Conservation (phyloP, 192 early-diverging fungal genomes). For the Coemansia sp. region DNA sequence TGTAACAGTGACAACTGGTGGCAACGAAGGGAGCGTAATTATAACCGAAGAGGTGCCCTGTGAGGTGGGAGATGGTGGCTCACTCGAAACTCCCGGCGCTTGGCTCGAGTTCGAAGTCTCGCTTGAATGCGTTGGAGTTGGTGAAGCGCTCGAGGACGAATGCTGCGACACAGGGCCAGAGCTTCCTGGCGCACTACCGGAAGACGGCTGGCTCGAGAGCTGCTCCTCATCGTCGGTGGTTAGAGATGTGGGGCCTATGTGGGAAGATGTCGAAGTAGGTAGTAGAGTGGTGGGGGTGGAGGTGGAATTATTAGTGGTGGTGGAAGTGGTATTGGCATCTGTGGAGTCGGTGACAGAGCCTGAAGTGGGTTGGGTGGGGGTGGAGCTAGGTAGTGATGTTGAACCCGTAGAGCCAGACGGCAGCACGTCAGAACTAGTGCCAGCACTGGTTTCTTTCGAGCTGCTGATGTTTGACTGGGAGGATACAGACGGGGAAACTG, state of each 20-base stretch:
- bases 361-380: not conserved
- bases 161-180: not conserved
- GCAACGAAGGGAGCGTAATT: not conserved
- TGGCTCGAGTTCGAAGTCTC: not conserved
- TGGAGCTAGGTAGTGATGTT: not conserved
- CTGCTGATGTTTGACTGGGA: not conserved
- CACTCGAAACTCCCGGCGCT: not conserved
- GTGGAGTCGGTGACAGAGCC: not conserved
- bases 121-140: not conserved
- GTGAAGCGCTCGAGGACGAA: not conserved
- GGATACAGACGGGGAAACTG: not conserved
- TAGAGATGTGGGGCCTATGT: not conserved
- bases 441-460: not conserved
- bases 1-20: not conserved
- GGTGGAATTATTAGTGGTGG: constrained; percentile 1
- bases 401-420: not conserved
- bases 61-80: not conserved
- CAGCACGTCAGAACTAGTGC: constrained; percentile 7
- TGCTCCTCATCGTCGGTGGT: not conserved
- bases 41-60: not conserved
- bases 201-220: not conserved
- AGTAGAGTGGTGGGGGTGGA: constrained; percentile 6
- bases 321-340: not conserved
- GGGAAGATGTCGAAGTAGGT: not conserved
- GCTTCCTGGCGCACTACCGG: not conserved